Percentiles rank a stretch among this genome's conserved stretches.
Evolutionary conservation across 208 protist species (phyloP).

Genomic region (Trichomonas gallinae): DNA sequence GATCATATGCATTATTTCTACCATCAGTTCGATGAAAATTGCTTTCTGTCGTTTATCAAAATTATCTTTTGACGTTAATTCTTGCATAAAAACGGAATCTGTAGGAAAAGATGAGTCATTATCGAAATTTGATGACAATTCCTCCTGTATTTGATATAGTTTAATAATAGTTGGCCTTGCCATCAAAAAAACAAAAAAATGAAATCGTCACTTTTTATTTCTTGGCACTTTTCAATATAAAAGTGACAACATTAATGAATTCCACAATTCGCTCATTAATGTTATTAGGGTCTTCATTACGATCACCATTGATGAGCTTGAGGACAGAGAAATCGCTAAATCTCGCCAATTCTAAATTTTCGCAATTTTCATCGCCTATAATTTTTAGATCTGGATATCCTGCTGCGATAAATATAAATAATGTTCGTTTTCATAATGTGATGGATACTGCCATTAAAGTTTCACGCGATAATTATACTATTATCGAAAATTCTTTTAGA

Average conservation of each 20-base stretch:
- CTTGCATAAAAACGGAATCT: too few species aligned
- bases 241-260: background rate
- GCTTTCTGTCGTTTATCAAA: too few species aligned
- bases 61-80: too few species aligned
- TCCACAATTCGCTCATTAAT: background rate
- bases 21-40: too few species aligned
- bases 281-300: background rate
- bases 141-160: too few species aligned
- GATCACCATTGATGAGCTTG: background rate
- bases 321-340: background rate
- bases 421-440: background rate
- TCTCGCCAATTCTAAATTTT: background rate
- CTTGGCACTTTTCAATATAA: too few species aligned
- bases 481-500: background rate
- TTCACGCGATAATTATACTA: background rate
- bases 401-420: background rate
- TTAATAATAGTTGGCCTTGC: too few species aligned
- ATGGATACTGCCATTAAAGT: background rate
- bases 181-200: too few species aligned
- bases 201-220: too few species aligned
- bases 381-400: background rate
- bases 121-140: too few species aligned
- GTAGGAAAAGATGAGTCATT: too few species aligned
- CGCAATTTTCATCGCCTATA: background rate
- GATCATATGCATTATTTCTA: too few species aligned